Evolutionary conservation across 768 basidiomycete species (phyloP).

Genomic region (Podaxis mareebaensis): DNA sequence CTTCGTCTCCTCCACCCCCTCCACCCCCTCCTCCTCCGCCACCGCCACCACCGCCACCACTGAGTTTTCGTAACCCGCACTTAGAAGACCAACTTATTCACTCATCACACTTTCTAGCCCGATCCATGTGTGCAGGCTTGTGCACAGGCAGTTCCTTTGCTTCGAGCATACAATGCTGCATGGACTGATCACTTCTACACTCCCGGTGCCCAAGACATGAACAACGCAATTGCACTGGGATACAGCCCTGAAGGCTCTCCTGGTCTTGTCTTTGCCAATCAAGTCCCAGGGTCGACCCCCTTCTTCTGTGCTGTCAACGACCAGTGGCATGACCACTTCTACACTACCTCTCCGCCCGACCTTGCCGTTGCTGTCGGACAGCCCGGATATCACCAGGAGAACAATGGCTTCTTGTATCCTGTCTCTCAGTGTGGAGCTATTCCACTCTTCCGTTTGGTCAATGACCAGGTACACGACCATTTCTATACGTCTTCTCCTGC

Average conservation of each 20-base stretch:
- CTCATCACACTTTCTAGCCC: neutral
- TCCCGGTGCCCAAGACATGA: slow-evolving; percentile 1
- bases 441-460: too few species aligned
- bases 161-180: neutral
- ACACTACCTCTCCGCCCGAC: neutral
- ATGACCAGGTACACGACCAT: neutral
- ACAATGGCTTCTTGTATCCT: too few species aligned
- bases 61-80: neutral
- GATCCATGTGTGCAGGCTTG: neutral
- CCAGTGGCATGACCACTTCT: slow-evolving; percentile 6
- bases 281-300: neutral
- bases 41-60: neutral
- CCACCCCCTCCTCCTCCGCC: neutral
- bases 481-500: neutral
- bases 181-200: neutral
- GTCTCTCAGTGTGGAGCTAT: too few species aligned
- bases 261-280: neutral
- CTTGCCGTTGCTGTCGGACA: neutral
- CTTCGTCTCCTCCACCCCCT: too few species aligned
- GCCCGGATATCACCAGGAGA: too few species aligned
- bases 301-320: slow-evolving; percentile 3
- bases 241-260: neutral
- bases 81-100: neutral
- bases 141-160: neutral
- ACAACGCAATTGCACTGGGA: neutral